Percentiles rank a stretch among this genome's conserved stretches.
These are phyloP conservation scores for Astragalus membranaceus DNA, from an alignment of 306 rosid genomes.

Conservation along the genomic window DNA sequence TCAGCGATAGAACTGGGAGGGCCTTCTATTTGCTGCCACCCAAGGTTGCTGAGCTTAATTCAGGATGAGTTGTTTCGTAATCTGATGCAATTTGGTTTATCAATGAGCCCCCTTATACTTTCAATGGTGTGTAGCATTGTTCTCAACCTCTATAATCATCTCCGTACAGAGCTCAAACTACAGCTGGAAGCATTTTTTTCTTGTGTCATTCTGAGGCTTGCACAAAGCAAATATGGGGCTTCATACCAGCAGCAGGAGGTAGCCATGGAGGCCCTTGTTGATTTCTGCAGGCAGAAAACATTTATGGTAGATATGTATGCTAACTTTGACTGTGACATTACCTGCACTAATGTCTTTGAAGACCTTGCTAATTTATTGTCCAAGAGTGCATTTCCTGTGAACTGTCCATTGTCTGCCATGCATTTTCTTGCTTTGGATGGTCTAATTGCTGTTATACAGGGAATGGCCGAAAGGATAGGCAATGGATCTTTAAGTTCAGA, in stretches of 20 bases:
- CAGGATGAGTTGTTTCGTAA: slow-evolving; percentile 78
- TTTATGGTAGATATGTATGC: slow-evolving; percentile 80
- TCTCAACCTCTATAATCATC: slow-evolving; percentile 71
- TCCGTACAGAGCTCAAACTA: slow-evolving; percentile 67
- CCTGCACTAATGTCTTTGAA: slow-evolving; percentile 90
- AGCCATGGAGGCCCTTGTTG: slow-evolving; percentile 87
- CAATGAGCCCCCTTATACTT: slow-evolving; percentile 70
- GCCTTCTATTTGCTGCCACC: slow-evolving; percentile 61
- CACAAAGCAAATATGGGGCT: slow-evolving; percentile 74
- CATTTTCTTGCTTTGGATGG: slow-evolving; percentile 89
- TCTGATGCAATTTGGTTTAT: slow-evolving; percentile 78
- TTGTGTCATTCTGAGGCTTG: slow-evolving; percentile 77
- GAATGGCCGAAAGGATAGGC: slow-evolving; percentile 89
- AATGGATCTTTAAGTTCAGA: slow-evolving; percentile 50
- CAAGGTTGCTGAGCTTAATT: slow-evolving; percentile 57
- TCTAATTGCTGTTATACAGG: slow-evolving; percentile 87
- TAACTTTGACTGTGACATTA: slow-evolving; percentile 79
- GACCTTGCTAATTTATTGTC: slow-evolving; percentile 77
- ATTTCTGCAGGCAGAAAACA: slow-evolving; percentile 79
- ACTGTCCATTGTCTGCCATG: slow-evolving; percentile 70
- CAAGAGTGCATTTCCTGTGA: slow-evolving; percentile 83
- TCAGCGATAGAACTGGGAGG: slow-evolving; percentile 96
- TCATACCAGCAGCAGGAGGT: slow-evolving; percentile 86
- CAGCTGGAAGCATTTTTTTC: slow-evolving; percentile 86
- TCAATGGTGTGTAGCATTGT: slow-evolving; percentile 82